Percentiles rank a stretch among this genome's conserved stretches.
phyloP scores from a whole-genome alignment of 2,329 filamentous ascomycete species.

The Fulvia fulva region DNA sequence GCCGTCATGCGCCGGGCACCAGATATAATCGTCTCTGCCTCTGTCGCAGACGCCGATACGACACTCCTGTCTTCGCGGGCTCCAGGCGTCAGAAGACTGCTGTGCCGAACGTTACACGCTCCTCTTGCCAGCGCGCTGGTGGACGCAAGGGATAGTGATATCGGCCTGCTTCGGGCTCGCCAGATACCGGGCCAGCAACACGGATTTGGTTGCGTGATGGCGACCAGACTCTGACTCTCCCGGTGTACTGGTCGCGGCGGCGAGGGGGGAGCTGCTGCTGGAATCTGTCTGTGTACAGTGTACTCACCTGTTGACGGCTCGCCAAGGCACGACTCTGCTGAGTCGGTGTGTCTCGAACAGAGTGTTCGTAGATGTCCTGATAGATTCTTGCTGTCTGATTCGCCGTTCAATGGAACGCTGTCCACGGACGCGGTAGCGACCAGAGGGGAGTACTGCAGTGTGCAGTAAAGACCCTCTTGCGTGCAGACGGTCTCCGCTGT shows the following conservation, averaged over 20 bases:
- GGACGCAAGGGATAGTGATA: background rate
- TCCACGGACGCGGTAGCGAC: slow-evolving; percentile 21
- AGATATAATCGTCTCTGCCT: background rate
- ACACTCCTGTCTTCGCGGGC: slow-evolving; percentile 4
- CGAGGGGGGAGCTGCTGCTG: background rate
- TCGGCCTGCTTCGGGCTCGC: background rate
- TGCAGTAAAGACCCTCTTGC: background rate
- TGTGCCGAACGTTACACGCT: background rate
- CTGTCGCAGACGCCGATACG: background rate
- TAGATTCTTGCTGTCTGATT: slow-evolving; percentile 15
- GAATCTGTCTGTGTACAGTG: background rate
- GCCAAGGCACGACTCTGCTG: background rate
- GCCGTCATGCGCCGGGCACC: background rate
- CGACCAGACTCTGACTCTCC: slow-evolving; percentile 9
- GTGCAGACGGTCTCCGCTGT: slow-evolving; percentile 1
- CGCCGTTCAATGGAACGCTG: slow-evolving; percentile 12
- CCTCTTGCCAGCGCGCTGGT: background rate
- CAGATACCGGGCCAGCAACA: slow-evolving; percentile 2
- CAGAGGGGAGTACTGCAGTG: background rate
- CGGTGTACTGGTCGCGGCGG: background rate
- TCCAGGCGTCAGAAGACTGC: slow-evolving; percentile 6
- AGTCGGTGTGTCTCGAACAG: slow-evolving; percentile 17
- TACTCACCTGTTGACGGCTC: background rate
- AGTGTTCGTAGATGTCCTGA: slow-evolving; percentile 11
- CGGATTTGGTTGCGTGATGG: slow-evolving; percentile 14